These are phyloP conservation scores for Botrytis squamosa DNA, from an alignment of 2,329 filamentous ascomycete species.

Conservation along the genomic window DNA sequence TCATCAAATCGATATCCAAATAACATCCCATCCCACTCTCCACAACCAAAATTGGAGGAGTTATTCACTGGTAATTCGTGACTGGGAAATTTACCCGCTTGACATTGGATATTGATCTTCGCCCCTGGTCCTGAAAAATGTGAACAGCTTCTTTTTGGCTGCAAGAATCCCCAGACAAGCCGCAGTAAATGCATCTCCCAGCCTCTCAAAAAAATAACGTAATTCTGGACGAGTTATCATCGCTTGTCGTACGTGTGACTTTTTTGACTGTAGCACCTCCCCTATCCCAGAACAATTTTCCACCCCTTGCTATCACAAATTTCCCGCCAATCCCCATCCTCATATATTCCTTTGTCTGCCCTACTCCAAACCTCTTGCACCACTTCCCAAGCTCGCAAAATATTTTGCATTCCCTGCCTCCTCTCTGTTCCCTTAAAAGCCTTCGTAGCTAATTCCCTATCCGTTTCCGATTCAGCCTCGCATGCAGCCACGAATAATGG, in stretches of 20 bases:
- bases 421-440: constrained; percentile 54
- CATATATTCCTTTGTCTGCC: constrained; percentile 41
- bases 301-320: constrained; percentile 58
- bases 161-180: neutral
- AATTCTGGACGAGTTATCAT: neutral
- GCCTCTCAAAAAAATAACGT: neutral
- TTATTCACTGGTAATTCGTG: neutral
- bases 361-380: constrained; percentile 61
- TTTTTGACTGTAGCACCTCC: neutral
- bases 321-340: constrained; percentile 46
- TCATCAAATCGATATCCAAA: neutral
- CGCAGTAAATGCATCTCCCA: too few relatives aligned
- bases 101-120: neutral
- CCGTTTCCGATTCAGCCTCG: constrained; percentile 51
- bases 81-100: neutral
- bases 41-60: neutral
- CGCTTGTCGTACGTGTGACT: too few relatives aligned
- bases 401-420: constrained; percentile 65
- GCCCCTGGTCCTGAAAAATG: too few relatives aligned
- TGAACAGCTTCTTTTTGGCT: neutral
- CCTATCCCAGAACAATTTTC: constrained; percentile 56
- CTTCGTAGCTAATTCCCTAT: constrained; percentile 51
- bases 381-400: constrained; percentile 58
- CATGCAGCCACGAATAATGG: constrained; percentile 63
- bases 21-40: too few relatives aligned